phyloP scores from a whole-genome alignment of 805 yeast genomes.

The Myxozyma vanderwaltii region DNA sequence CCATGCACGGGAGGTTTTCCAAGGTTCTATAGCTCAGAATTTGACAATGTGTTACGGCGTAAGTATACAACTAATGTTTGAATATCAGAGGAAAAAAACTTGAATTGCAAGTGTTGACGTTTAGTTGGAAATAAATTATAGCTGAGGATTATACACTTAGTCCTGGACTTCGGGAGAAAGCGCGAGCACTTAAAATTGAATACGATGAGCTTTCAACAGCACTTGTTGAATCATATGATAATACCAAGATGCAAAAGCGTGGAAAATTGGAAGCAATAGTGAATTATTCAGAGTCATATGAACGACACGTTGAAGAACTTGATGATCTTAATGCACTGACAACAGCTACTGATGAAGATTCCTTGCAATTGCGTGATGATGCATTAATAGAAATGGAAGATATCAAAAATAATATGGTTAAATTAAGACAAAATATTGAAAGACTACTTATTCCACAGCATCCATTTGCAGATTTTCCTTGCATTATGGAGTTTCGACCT shows the following conservation, averaged over 20 bases:
- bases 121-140: not conserved
- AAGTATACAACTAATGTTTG: not conserved
- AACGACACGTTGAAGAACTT: conserved; percentile 3
- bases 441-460: conserved; percentile 69
- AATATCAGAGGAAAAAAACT: not conserved
- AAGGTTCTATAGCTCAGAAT: not conserved
- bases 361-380: conserved; percentile 22
- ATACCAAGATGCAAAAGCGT: conserved; percentile 14
- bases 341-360: conserved; percentile 5
- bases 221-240: conserved; percentile 30
- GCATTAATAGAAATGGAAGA: conserved; percentile 18
- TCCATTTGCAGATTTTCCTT: conserved; percentile 72
- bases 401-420: not conserved
- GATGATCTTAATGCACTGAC: conserved; percentile 13
- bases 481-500: conserved; percentile 83
- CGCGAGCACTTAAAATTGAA: conserved; percentile 18
- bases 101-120: too few species aligned
- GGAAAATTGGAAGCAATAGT: conserved; percentile 22
- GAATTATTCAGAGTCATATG: conserved; percentile 19
- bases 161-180: conserved; percentile 10
- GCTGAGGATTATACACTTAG: conserved; percentile 5
- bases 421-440: conserved; percentile 39
- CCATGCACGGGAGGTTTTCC: not conserved
- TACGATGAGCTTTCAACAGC: conserved; percentile 12
- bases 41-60: not conserved